These are phyloP conservation scores for Tremella fuciformis DNA, from an alignment of 768 basidiomycete genomes.

Conservation along the genomic window DNA sequence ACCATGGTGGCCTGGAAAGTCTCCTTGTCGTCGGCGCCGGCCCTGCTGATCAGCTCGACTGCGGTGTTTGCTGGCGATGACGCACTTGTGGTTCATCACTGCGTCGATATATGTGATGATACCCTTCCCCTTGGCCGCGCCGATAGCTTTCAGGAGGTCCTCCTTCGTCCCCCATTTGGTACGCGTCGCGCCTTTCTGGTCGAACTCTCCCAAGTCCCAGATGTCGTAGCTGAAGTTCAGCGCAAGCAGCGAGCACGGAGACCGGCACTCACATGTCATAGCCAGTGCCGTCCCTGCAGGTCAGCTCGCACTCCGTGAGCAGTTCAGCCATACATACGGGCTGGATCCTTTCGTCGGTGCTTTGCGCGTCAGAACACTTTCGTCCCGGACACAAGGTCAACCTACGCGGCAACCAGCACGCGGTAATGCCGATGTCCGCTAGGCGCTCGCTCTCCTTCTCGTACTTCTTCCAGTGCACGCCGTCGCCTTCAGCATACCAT, in stretches of 20 bases:
- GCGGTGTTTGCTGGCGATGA: not conserved
- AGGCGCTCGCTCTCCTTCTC: conserved; percentile 40
- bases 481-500: conserved; percentile 9
- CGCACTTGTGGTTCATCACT: conserved; percentile 72
- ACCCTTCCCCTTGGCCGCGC: conserved; percentile 64
- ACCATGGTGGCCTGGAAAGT: conserved; percentile 68
- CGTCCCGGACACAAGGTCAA: conserved; percentile 1
- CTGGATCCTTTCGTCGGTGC: conserved; percentile 50
- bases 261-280: conserved; percentile 46
- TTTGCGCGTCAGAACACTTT: conserved; percentile 1
- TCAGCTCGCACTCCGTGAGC: not conserved
- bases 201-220: conserved; percentile 54
- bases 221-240: conserved; percentile 37
- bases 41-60: conserved; percentile 58
- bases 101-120: conserved; percentile 81
- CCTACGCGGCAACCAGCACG: conserved; percentile 53
- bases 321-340: conserved; percentile 27
- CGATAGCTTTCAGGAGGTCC: conserved; percentile 69
- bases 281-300: conserved; percentile 47
- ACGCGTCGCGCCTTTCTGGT: conserved; percentile 50
- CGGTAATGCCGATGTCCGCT: conserved; percentile 53
- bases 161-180: conserved; percentile 88
- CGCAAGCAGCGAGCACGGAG: not conserved
- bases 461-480: conserved; percentile 52
- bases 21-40: conserved; percentile 74